Conservation (phyloP, 345 rosid species). For the Tarenaya hassleriana region DNA sequence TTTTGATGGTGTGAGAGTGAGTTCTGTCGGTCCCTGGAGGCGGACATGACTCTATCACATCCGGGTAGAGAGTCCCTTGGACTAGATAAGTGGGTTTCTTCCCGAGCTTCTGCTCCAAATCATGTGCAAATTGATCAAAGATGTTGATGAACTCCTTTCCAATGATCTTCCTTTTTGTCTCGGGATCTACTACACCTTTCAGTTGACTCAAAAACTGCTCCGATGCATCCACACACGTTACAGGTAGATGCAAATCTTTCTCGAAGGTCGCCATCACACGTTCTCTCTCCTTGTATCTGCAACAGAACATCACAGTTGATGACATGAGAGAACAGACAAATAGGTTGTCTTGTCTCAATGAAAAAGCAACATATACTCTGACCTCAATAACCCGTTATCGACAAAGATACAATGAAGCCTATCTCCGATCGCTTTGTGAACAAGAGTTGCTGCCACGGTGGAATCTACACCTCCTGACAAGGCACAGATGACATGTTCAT, state of each 20-base stretch:
- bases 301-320: constrained; percentile 15
- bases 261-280: constrained; percentile 91
- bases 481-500: constrained; percentile 91
- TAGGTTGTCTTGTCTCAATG: too few relatives aligned
- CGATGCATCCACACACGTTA: constrained; percentile 77
- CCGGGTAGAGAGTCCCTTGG: constrained; percentile 96
- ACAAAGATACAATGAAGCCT: constrained; percentile 97
- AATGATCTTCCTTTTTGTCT: constrained; percentile 82
- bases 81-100: constrained; percentile 76
- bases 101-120: constrained; percentile 69
- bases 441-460: constrained; percentile 95
- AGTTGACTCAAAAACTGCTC: constrained; percentile 73
- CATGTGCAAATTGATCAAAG: constrained; percentile 73
- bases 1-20: constrained; percentile 94
- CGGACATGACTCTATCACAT: constrained; percentile 97
- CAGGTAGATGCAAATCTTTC: constrained; percentile 81
- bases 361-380: too few relatives aligned
- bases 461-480: constrained; percentile 98
- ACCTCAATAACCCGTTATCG: constrained; percentile 91
- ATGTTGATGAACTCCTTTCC: constrained; percentile 85
- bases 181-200: constrained; percentile 90
- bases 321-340: too few relatives aligned
- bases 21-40: constrained; percentile 92
- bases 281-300: constrained; percentile 84
- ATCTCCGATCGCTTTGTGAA: constrained; percentile 88